Percentiles rank a stretch among this genome's conserved stretches.
These are phyloP conservation scores for Chaetomium tenue DNA, from an alignment of 495 filamentous ascomycete species.

Conservation along the genomic window DNA sequence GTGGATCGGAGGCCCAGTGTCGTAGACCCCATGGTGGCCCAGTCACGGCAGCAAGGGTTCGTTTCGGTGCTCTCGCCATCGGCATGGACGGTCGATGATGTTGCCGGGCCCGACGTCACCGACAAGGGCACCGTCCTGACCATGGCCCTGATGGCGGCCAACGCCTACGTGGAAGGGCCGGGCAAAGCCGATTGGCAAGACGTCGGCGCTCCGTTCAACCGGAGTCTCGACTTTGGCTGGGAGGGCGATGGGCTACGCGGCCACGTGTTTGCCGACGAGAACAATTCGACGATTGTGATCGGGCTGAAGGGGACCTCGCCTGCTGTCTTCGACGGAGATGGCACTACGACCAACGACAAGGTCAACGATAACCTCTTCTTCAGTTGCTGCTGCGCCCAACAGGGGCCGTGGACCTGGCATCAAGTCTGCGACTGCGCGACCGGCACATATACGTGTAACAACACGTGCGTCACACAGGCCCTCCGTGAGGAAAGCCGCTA, in stretches of 20 bases:
- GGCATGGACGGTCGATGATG: constrained; percentile 80
- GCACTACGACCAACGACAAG: constrained; percentile 96
- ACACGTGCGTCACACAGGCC: constrained; percentile 76
- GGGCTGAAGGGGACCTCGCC: constrained; percentile 87
- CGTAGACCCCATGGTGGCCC: constrained; percentile 71
- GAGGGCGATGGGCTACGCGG: constrained; percentile 82
- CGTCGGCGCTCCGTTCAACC: constrained; percentile 74
- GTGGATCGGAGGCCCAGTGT: constrained; percentile 70
- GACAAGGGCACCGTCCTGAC: constrained; percentile 81
- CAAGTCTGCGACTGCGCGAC: constrained; percentile 90
- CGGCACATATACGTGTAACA: constrained; percentile 80
- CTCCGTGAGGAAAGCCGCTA: constrained; percentile 82
- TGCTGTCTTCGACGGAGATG: constrained; percentile 91
- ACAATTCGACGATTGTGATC: constrained; percentile 83
- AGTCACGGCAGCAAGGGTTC: constrained; percentile 61
- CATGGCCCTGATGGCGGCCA: constrained; percentile 80
- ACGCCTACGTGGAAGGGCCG: constrained; percentile 79
- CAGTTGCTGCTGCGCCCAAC: constrained; percentile 94
- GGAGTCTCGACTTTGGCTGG: constrained; percentile 85
- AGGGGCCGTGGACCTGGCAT: constrained; percentile 80
- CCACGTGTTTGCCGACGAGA: constrained; percentile 85
- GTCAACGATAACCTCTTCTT: constrained; percentile 96
- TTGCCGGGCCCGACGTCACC: constrained; percentile 76
- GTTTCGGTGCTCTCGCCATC: constrained; percentile 59
- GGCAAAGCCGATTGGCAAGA: constrained; percentile 78